Evolutionary conservation across 352 stramenopile species (phyloP), one percentile per base, ranked within the genome.

Genomic region (Phytophthora constricta): DNA sequence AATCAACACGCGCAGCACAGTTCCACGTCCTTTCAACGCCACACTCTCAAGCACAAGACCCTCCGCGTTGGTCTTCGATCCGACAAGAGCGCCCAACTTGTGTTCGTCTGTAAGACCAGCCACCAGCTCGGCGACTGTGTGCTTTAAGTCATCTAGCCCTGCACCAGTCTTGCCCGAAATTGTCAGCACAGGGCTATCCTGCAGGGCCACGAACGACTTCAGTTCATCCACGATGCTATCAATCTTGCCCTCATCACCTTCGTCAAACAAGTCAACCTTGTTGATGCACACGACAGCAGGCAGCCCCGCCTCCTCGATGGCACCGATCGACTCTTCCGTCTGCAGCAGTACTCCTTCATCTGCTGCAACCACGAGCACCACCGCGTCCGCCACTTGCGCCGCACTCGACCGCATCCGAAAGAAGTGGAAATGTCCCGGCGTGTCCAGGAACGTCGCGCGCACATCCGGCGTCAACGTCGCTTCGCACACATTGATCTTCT

Each of bases 331-430:
- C 72, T 99, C 98, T 23, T 96, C 86, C 14, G 98, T 99, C 81
- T 99, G 98, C 53, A 98, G 79, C 54, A 98, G 93, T 47, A 99
- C 87, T n/a, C 97, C 97, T 89, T 99, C 98, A 77, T 99, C 98
- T 0, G 95, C 98, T 0, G 98, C 97, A 5, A 99, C 94, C 27
- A 99, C 97, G 3, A 99, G 74, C 58, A 97, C 47, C 17, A 99
- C 91, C 2, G 99, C 89, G 62, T 99, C 98, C 5, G 98, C 98
- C n/a, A 99, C 93, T 48, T 98, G 96, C 1, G 97, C 96, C 5
- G 98, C 98, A 46, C 93, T 93, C 50, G 92, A 89, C 34, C 98
- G 89, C 97, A 99, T 99, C 28, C 97, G 92, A n/a, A 96, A 98
- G 74, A 99, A 99, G 57, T 98, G 97, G 39, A 98, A 98, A 70